phyloP scores from a whole-genome alignment of 2,329 filamentous ascomycete species.

The Verticillium longisporum region DNA sequence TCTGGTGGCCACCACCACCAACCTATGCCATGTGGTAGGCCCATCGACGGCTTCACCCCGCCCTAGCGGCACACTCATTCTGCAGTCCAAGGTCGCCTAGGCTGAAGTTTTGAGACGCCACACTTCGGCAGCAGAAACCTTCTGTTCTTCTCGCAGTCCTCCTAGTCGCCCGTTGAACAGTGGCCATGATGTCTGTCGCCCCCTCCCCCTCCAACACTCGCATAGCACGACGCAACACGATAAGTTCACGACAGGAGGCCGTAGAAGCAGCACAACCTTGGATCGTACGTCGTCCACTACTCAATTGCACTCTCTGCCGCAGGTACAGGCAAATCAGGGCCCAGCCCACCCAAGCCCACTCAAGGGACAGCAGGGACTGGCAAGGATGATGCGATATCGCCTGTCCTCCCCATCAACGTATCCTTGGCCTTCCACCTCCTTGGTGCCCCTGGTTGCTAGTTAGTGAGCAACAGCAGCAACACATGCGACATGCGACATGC shows the following conservation, averaged over 20 bases:
- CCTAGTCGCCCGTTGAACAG: not conserved
- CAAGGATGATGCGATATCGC: not conserved
- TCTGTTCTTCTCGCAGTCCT: not conserved
- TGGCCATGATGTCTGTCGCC: not conserved
- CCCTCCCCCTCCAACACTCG: not conserved
- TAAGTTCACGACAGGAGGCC: not conserved
- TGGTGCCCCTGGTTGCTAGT: not conserved
- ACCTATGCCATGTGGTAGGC: not conserved
- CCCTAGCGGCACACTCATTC: not conserved
- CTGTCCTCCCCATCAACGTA: not conserved
- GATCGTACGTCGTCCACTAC: not conserved
- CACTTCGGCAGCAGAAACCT: not conserved
- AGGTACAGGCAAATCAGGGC: not conserved
- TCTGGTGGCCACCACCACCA: not conserved
- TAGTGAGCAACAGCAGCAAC: not conserved
- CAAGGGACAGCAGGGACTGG: not conserved
- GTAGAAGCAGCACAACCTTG: not conserved
- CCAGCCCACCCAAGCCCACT: not conserved
- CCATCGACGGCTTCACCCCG: not conserved
- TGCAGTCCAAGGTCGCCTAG: not conserved
- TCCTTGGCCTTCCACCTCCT: not conserved
- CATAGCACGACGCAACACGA: not conserved
- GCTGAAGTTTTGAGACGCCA: not conserved
- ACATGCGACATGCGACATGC: not conserved
- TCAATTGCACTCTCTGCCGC: not conserved